Evolutionary conservation across 192 early-diverging fungal genomes (phyloP), one percentile per base, ranked within the genome.

Genomic region (Dissophora ornata): DNA sequence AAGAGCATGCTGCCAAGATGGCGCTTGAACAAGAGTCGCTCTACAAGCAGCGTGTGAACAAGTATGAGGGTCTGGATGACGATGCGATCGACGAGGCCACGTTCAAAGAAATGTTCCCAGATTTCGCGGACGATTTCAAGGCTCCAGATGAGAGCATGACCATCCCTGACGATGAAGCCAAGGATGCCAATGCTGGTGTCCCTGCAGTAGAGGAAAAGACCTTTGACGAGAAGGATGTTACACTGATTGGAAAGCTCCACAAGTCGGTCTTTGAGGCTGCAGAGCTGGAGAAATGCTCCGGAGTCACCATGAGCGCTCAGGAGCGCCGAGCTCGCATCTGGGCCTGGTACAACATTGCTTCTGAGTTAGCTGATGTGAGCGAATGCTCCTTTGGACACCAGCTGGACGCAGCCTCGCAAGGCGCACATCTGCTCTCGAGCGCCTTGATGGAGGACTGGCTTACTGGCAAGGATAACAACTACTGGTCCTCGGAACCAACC

Each of bases 101-200:
- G 49, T 79, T 95, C 30, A 80, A 80, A 34, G 86, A 92, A 59
- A 82, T 91, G 40, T 98, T 98, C 84, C 93, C 94, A 1, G 93
- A 94, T 60, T 96, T 89, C 78, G 89, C 85, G 61, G 92, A 94
- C 9, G 95, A 93, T 48, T 96, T 88, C 71, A 87, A 82, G 19
- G 88, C 93, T 34, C 60, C 92, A 6, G 78, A 82, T 7, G 84
- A 84, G 19, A 85, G 78, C n/a, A 56, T 73, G 61, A 59, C 62
- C 15, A 69, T 62, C 33, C 81, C 85, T 6, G 77, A 77, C 3
- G 81, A 83, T 22, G 60, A 57, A 4, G 11, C 62, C 26, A 55
- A 69, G 16, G 53, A 61, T 3, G 21, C 48, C 28, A 52, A 41
- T 6, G 6, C 36, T 13, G 46, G 69, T 24, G 64, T 55, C n/a